A percentile compares a stretch with the other conserved stretches of the same genome.
Conservation (phyloP, 202 grass and related monocot genomes). For the Dendrocalamus latiflorus region DNA sequence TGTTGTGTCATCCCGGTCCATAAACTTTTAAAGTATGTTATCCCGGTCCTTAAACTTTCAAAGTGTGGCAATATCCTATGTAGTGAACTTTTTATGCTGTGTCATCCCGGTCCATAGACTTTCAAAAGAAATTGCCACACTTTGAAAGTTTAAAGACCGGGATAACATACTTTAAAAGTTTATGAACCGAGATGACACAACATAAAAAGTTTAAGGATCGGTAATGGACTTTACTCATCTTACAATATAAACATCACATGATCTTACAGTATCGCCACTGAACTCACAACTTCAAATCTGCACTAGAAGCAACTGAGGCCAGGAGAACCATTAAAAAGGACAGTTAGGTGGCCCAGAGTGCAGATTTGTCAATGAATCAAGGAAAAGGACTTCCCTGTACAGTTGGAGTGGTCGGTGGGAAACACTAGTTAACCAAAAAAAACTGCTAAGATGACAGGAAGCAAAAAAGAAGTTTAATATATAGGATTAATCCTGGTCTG, state of each 20-base stretch:
- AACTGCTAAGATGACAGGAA: neutral
- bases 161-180: no score
- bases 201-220: no score
- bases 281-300: constrained; percentile 2
- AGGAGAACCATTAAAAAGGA: constrained; percentile 21
- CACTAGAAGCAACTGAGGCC: neutral
- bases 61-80: no score
- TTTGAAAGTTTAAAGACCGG: no score
- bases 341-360: neutral
- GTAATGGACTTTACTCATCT: no score
- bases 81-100: no score
- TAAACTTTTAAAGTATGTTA: no score
- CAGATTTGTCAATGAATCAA: neutral
- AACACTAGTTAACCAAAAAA: constrained; percentile 9
- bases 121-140: no score
- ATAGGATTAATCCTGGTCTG: neutral
- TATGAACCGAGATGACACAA: no score
- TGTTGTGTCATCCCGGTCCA: no score
- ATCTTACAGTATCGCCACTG: neutral
- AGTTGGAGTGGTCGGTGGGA: neutral
- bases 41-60: no score
- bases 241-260: neutral
- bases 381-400: neutral
- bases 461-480: neutral
- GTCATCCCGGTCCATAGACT: no score